Evolutionary conservation across 1,139 yeast species (phyloP).

Genomic region (Diutina rugosa): DNA sequence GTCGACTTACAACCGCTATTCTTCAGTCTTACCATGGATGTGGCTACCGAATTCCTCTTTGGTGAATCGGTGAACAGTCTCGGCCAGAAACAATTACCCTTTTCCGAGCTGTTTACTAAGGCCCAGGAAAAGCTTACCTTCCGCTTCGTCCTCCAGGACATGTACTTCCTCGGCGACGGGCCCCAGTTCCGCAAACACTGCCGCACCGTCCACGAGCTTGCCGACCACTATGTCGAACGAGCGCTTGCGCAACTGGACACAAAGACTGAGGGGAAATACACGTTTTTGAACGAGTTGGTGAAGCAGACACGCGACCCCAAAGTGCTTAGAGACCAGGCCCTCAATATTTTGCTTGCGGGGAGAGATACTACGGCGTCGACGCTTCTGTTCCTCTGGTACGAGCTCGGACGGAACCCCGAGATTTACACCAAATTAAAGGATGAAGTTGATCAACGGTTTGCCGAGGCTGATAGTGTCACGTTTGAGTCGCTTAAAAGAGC

Average conservation of each 20-base stretch:
- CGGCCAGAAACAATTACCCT: not conserved
- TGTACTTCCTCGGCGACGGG: not conserved
- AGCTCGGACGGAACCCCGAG: not conserved
- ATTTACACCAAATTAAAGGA: not conserved
- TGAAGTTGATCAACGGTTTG: not conserved
- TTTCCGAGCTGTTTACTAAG: not conserved
- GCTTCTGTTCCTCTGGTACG: not conserved
- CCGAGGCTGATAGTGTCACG: not conserved
- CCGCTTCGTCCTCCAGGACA: not conserved
- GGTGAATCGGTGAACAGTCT: not conserved
- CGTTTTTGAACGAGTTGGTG: constrained; percentile 1
- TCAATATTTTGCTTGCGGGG: constrained; percentile 1
- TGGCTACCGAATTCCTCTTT: constrained; percentile 1
- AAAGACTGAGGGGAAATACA: not conserved
- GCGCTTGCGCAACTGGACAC: not conserved
- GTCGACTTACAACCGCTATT: not conserved
- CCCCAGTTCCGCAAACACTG: not conserved
- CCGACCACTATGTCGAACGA: not conserved
- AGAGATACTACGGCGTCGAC: constrained; percentile 1
- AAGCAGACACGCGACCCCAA: constrained; percentile 2
- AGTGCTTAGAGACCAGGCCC: not conserved
- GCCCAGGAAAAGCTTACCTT: not conserved
- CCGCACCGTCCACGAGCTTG: not conserved
- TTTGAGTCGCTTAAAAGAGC: not conserved
- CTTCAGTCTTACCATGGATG: not conserved